Conservation (phyloP, 257 asterid genomes). For the Oldenlandia corymbosa region DNA sequence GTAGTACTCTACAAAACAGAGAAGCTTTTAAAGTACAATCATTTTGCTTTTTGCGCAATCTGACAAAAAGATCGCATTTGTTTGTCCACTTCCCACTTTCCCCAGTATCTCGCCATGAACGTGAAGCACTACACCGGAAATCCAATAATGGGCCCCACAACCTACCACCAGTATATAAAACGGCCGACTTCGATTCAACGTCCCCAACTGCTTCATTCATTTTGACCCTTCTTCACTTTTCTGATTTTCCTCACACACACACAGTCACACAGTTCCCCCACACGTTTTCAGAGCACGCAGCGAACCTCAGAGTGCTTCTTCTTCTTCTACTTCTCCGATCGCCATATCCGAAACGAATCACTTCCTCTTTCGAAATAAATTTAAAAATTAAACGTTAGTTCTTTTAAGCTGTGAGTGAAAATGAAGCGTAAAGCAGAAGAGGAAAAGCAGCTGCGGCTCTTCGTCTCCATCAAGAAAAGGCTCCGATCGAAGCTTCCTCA, state of each 20-base stretch:
- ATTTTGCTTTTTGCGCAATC: no score
- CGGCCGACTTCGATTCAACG: constrained; percentile 6
- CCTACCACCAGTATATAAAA: background rate
- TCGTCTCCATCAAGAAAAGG: constrained; percentile 40
- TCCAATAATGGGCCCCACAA: constrained; percentile 1
- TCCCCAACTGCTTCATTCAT: constrained; percentile 14
- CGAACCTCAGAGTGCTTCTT: no score
- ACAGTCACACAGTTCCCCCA: constrained; percentile 8
- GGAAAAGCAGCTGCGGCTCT: constrained; percentile 18
- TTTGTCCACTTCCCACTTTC: no score
- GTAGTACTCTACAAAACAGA: no score
- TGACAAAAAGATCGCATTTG: no score
- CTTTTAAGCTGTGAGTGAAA: background rate
- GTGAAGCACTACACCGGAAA: background rate
- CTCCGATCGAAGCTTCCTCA: constrained; percentile 67
- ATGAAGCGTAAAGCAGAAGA: constrained; percentile 20
- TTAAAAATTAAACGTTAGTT: no score
- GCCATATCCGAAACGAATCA: background rate
- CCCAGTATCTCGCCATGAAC: constrained; percentile 4
- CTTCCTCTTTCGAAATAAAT: no score
- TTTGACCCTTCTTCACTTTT: background rate
- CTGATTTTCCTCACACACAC: background rate
- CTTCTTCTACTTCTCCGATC: background rate
- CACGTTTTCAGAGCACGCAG: background rate
- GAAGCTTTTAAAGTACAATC: no score